These are phyloP conservation scores for Hymenoscyphus albidus DNA, from an alignment of 2,329 filamentous ascomycete species.

Conservation along the genomic window DNA sequence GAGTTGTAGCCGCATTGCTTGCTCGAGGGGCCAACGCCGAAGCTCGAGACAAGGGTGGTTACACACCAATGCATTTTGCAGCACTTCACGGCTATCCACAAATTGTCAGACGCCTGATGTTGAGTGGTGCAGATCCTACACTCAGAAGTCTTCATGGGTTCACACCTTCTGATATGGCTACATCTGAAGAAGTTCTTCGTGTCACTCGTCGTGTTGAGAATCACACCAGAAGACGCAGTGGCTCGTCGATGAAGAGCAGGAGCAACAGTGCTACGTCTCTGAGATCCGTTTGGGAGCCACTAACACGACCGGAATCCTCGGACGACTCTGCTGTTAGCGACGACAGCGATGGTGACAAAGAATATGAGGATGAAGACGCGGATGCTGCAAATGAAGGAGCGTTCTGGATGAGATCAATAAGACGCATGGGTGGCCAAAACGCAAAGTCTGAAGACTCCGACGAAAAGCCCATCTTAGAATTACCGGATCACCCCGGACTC, in stretches of 20 bases:
- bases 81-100: slow-evolving; percentile 71
- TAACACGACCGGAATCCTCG: slow-evolving; percentile 38
- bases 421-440: slow-evolving; percentile 32
- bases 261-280: slow-evolving; percentile 65
- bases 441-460: slow-evolving; percentile 16
- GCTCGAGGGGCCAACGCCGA: slow-evolving; percentile 75
- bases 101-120: slow-evolving; percentile 71
- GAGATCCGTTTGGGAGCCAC: slow-evolving; percentile 62
- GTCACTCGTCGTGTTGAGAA: slow-evolving; percentile 59
- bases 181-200: slow-evolving; percentile 59
- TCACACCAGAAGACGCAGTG: slow-evolving; percentile 64
- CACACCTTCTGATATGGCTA: slow-evolving; percentile 67
- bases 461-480: slow-evolving; percentile 26
- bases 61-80: slow-evolving; percentile 78
- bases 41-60: slow-evolving; percentile 71
- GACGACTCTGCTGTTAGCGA: slow-evolving; percentile 40
- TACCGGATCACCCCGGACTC: slow-evolving; percentile 24
- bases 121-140: slow-evolving; percentile 68
- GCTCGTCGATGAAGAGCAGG: slow-evolving; percentile 54
- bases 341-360: slow-evolving; percentile 41
- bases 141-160: slow-evolving; percentile 67
- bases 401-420: slow-evolving; percentile 35
- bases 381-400: slow-evolving; percentile 29
- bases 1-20: slow-evolving; percentile 72
- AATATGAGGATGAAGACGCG: slow-evolving; percentile 35